Evolutionary conservation across 768 basidiomycete genomes (phyloP).

Genomic region (Suillus hirtellus): DNA sequence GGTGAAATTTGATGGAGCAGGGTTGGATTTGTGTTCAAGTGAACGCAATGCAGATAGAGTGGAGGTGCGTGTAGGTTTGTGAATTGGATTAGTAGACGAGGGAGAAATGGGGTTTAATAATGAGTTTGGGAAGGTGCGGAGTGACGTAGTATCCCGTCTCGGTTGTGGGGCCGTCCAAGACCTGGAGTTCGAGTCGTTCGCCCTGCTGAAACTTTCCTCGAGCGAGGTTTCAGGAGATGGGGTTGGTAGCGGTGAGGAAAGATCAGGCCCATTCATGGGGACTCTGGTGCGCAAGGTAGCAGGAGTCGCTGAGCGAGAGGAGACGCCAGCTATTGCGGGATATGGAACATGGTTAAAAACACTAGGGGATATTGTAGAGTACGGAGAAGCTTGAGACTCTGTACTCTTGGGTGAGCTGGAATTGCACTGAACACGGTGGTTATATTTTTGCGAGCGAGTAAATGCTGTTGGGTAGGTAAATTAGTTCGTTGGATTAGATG

Average conservation of each 20-base stretch:
- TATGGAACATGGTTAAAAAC: background rate
- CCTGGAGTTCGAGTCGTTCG: background rate
- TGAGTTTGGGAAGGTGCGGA: background rate
- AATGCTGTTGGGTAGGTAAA: background rate
- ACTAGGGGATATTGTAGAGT: background rate
- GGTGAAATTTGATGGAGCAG: background rate
- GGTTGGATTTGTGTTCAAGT: no score
- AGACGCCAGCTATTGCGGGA: background rate
- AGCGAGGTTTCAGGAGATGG: background rate
- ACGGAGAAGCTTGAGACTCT: background rate
- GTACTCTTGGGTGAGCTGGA: background rate
- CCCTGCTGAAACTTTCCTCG: background rate
- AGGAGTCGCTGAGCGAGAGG: background rate
- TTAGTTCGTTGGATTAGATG: background rate
- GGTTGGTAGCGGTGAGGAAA: background rate
- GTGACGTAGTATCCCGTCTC: background rate
- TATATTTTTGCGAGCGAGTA: background rate
- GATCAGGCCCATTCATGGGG: background rate
- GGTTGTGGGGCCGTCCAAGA: background rate
- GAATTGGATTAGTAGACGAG: no score
- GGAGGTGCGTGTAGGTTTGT: background rate
- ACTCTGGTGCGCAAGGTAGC: background rate
- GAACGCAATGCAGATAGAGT: background rate
- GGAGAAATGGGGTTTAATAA: background rate
- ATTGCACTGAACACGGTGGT: background rate